Evolutionary conservation across 129 eudicot species (phyloP).

Genomic region (Artemisia annua): DNA sequence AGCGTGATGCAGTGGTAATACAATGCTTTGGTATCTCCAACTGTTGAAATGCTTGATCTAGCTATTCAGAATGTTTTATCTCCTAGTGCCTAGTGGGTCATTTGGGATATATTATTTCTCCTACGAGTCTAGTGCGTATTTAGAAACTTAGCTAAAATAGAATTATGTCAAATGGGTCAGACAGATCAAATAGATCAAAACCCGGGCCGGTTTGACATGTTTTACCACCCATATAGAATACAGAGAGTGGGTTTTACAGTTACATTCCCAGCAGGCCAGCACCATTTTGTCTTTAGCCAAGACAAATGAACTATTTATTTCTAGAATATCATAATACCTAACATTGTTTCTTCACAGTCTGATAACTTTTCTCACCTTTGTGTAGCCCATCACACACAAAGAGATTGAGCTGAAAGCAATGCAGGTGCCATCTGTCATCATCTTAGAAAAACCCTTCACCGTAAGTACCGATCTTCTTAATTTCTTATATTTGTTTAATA

Average conservation of each 20-base stretch:
- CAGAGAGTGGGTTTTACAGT: too few species aligned
- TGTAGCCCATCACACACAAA: constrained; percentile 82
- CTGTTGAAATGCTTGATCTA: too few species aligned
- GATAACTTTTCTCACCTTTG: constrained; percentile 18
- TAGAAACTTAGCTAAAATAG: not conserved
- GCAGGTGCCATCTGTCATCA: constrained; percentile 71
- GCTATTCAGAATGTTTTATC: too few species aligned
- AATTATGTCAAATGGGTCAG: not conserved
- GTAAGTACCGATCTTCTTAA: constrained; percentile 36
- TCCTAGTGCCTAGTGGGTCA: not conserved
- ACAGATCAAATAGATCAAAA: not conserved
- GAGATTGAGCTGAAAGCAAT: constrained; percentile 77
- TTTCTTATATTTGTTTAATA: not conserved
- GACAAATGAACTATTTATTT: not conserved
- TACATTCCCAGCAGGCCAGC: too few species aligned
- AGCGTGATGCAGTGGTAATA: not conserved
- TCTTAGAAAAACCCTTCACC: constrained; percentile 77
- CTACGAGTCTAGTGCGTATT: not conserved
- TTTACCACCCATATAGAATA: too few species aligned
- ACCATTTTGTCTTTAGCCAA: too few species aligned
- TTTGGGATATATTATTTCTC: not conserved
- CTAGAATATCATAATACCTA: constrained; percentile 2
- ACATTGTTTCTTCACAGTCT: constrained; percentile 8
- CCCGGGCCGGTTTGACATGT: too few species aligned
- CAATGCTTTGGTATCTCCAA: not conserved